A percentile compares a stretch with the other conserved stretches of the same genome.
These are phyloP conservation scores for Penicillium sp. DNA, from an alignment of 2,329 filamentous ascomycete genomes.

Conservation along the genomic window DNA sequence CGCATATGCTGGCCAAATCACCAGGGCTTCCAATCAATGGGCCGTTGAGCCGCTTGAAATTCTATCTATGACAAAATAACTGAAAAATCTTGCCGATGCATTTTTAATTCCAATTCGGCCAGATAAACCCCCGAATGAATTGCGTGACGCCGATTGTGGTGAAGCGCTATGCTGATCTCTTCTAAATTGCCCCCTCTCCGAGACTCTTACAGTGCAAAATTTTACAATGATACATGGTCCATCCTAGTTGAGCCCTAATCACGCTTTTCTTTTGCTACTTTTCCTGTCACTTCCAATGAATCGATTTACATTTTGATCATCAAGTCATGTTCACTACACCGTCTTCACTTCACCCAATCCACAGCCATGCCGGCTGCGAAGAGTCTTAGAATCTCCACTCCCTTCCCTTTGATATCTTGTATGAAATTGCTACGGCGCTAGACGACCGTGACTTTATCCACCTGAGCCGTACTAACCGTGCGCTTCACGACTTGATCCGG, in stretches of 20 bases:
- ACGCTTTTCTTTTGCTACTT: too few relatives aligned
- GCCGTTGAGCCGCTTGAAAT: too few relatives aligned
- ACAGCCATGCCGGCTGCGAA: conserved; percentile 5
- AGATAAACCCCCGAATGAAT: too few relatives aligned
- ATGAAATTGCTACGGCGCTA: conserved; percentile 56
- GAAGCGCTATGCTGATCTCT: too few relatives aligned
- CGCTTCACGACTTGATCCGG: conserved; percentile 52
- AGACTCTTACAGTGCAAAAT: too few relatives aligned
- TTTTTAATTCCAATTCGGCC: too few relatives aligned
- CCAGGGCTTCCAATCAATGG: too few relatives aligned
- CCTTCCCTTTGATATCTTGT: conserved; percentile 65
- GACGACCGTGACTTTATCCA: conserved; percentile 59
- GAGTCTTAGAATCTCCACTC: conserved; percentile 42
- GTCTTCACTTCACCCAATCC: neutral
- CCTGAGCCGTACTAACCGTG: conserved; percentile 54
- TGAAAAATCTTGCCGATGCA: too few relatives aligned
- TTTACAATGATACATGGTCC: too few relatives aligned
- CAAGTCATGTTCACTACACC: neutral
- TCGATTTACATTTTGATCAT: neutral
- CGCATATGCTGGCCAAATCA: neutral
- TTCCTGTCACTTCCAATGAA: neutral
- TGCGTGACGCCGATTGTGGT: too few relatives aligned
- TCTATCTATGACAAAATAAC: neutral
- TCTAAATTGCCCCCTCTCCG: too few relatives aligned
- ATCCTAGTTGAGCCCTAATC: too few relatives aligned